A percentile compares a stretch with the other conserved stretches of the same genome.
Evolutionary conservation across 768 basidiomycete genomes (phyloP).

Genomic region (Podaxis sp.): DNA sequence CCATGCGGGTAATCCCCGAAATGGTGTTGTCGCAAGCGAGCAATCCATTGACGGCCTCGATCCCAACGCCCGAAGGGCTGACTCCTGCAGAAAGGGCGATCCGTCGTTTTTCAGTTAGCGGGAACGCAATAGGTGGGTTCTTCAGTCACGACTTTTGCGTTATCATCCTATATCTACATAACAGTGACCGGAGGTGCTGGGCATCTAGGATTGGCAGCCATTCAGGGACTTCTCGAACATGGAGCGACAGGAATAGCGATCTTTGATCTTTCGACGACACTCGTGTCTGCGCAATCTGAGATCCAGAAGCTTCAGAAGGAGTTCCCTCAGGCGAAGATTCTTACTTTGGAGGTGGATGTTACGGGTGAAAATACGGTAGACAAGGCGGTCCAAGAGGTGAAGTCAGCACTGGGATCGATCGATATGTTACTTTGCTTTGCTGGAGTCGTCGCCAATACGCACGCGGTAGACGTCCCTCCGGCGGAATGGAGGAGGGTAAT

Average conservation of each 20-base stretch:
- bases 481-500: constrained; percentile 38
- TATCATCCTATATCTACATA: background rate
- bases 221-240: constrained; percentile 44
- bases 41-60: constrained; percentile 20
- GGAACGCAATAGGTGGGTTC: constrained; percentile 40
- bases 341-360: constrained; percentile 35
- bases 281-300: constrained; percentile 23
- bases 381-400: constrained; percentile 25
- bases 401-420: constrained; percentile 29
- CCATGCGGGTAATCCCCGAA: background rate
- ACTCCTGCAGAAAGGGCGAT: constrained; percentile 25
- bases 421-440: constrained; percentile 43
- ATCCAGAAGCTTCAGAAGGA: constrained; percentile 22
- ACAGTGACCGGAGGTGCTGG: constrained; percentile 47
- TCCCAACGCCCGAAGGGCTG: constrained; percentile 13
- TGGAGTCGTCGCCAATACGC: constrained; percentile 35
- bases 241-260: constrained; percentile 36
- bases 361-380: constrained; percentile 31
- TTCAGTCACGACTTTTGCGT: background rate
- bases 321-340: constrained; percentile 35
- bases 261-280: constrained; percentile 27
- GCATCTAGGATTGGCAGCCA: constrained; percentile 34
- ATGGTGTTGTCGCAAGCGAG: constrained; percentile 18
- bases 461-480: constrained; percentile 30
- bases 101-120: constrained; percentile 35